Conservation (phyloP, 331 rosid genomes). For the Rosa hybrid region DNA sequence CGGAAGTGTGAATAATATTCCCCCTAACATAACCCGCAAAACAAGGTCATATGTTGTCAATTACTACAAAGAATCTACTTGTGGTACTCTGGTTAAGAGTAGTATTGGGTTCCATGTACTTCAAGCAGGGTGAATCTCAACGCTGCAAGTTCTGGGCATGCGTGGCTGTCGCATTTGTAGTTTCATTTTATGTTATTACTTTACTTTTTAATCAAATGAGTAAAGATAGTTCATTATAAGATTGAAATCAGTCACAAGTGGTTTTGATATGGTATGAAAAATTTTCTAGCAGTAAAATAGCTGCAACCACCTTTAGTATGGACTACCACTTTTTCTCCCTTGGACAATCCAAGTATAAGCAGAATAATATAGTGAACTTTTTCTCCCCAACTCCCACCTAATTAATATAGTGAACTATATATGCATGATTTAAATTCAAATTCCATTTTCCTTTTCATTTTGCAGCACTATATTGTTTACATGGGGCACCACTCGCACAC, state of each 20-base stretch:
- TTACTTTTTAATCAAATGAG: neutral
- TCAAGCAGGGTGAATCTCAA: neutral
- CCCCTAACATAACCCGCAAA: neutral
- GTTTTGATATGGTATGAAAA: neutral
- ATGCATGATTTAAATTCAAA: neutral
- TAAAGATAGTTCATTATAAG: neutral
- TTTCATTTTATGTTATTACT: neutral
- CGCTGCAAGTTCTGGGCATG: neutral
- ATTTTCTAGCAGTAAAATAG: neutral
- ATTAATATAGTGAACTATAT: neutral
- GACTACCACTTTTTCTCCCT: neutral
- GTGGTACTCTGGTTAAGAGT: neutral
- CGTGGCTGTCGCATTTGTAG: neutral
- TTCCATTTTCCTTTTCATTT: neutral
- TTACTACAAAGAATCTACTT: neutral
- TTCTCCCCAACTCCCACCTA: neutral
- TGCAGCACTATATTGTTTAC: conserved; percentile 67
- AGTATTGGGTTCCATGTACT: neutral
- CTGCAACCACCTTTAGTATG: neutral
- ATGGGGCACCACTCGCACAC: conserved; percentile 67
- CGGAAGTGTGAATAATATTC: neutral
- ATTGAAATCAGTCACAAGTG: neutral
- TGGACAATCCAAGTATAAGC: neutral
- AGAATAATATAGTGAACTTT: no score
- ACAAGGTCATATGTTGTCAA: neutral